phyloP scores from a whole-genome alignment of 768 basidiomycete genomes.

The Lentinula boryana region DNA sequence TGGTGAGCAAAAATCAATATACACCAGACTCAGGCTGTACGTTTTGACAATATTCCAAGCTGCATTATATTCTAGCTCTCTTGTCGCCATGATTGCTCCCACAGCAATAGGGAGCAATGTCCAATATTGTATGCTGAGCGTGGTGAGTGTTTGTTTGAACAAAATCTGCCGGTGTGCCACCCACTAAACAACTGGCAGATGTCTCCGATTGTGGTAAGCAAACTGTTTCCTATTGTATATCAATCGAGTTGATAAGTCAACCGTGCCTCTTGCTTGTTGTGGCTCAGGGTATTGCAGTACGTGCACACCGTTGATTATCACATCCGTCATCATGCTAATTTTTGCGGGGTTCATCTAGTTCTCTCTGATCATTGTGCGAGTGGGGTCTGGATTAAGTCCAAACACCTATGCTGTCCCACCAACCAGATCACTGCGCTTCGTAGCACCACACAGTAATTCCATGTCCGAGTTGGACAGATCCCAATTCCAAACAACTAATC shows the following conservation, averaged over 20 bases:
- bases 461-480: neutral
- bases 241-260: neutral
- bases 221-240: neutral
- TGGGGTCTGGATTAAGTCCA: neutral
- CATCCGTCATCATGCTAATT: neutral
- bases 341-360: neutral
- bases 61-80: slow-evolving; percentile 10
- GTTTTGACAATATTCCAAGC: neutral
- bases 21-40: neutral
- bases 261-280: neutral
- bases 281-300: neutral
- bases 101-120: slow-evolving; percentile 10
- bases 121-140: slow-evolving; percentile 10
- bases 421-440: neutral
- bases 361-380: slow-evolving; percentile 1
- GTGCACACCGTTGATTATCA: neutral
- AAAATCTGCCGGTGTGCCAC: neutral
- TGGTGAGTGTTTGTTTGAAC: neutral
- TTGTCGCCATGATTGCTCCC: slow-evolving; percentile 12
- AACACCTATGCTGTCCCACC: neutral
- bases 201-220: neutral
- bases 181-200: neutral
- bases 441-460: neutral
- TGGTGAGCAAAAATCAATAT: neutral
- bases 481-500: neutral